phyloP scores from a whole-genome alignment of 2,329 filamentous ascomycete species.

The Trichoderma oligosporum region DNA sequence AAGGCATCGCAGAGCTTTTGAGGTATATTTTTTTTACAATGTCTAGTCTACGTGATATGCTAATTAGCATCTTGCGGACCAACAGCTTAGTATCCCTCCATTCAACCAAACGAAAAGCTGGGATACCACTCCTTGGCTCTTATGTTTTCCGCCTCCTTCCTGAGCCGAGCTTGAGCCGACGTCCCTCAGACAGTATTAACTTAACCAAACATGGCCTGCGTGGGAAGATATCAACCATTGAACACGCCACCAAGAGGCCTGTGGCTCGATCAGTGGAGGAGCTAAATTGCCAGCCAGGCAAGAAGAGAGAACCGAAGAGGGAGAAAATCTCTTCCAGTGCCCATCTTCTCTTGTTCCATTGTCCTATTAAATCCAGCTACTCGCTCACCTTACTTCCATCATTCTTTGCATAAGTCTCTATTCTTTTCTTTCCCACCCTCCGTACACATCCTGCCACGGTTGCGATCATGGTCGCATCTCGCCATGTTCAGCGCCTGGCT shows the following conservation, averaged over 20 bases:
- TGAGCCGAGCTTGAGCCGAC: conserved; percentile 13
- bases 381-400: background rate
- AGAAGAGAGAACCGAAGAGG: background rate
- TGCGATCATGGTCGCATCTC: conserved; percentile 31
- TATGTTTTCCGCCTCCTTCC: background rate
- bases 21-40: too few relatives aligned
- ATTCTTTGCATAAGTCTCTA: background rate
- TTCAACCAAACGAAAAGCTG: background rate
- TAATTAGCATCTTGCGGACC: background rate
- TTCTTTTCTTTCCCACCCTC: background rate
- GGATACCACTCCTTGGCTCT: background rate
- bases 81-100: background rate
- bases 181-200: background rate
- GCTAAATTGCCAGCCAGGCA: conserved; percentile 7
- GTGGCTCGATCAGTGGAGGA: conserved; percentile 16
- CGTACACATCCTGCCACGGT: conserved; percentile 1
- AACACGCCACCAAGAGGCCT: conserved; percentile 14
- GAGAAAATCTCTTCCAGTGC: background rate
- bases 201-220: background rate
- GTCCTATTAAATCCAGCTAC: conserved; percentile 2
- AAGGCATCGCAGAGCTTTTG: too few relatives aligned
- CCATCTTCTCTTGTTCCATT: background rate
- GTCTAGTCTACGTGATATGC: too few relatives aligned
- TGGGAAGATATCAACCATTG: conserved; percentile 12
- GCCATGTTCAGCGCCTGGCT: conserved; percentile 31